Percentiles rank a stretch among this genome's conserved stretches.
Evolutionary conservation across 192 early-diverging fungal genomes (phyloP).

Genomic region (Coemansia umbellata): DNA sequence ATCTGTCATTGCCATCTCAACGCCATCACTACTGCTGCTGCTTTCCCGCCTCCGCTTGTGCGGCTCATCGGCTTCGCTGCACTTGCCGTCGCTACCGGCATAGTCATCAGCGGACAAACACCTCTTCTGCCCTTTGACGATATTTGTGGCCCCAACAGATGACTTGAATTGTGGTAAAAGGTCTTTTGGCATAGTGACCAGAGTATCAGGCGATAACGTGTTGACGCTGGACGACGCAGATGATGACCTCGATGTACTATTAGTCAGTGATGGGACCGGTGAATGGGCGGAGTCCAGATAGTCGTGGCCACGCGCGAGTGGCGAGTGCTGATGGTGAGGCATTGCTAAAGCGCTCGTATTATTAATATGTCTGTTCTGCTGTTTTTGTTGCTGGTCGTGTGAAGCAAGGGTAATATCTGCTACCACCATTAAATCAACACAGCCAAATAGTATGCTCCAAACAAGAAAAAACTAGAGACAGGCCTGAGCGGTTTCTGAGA

Average conservation of each 20-base stretch:
- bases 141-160: background rate
- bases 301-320: background rate
- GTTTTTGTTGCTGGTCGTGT: background rate
- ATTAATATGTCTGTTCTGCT: background rate
- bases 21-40: background rate
- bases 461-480: background rate
- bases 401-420: conserved; percentile 8
- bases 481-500: too few relatives aligned
- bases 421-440: conserved; percentile 1
- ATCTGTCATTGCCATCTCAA: background rate
- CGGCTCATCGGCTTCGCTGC: background rate
- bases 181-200: conserved; percentile 25
- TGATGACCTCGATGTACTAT: conserved; percentile 26
- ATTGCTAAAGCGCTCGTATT: background rate
- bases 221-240: conserved; percentile 48
- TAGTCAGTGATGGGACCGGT: conserved; percentile 46
- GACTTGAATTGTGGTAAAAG: conserved; percentile 33
- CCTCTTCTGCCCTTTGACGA: conserved; percentile 1
- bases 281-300: conserved; percentile 18
- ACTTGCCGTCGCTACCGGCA: background rate
- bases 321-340: background rate
- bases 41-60: conserved; percentile 15
- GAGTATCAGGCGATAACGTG: conserved; percentile 33
- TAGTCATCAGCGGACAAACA: background rate
- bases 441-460: background rate